These are phyloP conservation scores for Chlorella variabilis DNA, from an alignment of 163 green algal species.

Conservation along the genomic window DNA sequence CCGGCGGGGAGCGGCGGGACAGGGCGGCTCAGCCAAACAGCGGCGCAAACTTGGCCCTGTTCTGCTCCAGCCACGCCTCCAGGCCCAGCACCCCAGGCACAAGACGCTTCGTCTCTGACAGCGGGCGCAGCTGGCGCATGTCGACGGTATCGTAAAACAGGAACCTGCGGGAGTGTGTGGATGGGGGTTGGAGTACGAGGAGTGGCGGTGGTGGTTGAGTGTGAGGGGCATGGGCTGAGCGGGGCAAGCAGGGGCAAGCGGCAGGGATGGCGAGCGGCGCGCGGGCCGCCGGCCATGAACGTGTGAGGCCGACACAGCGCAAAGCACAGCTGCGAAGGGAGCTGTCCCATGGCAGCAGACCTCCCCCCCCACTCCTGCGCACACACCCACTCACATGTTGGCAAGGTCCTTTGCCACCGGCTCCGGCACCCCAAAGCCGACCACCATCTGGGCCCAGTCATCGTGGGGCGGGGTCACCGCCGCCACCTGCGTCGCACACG, in stretches of 20 bases:
- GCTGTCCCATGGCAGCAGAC: too few species aligned
- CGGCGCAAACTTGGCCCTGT: slow-evolving; percentile 18
- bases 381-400: slow-evolving; percentile 57
- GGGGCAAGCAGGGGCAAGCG: too few species aligned
- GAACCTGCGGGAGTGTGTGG: slow-evolving; percentile 18
- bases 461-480: slow-evolving; percentile 1
- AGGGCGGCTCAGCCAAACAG: slow-evolving; percentile 27
- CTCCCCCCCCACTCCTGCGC: too few species aligned
- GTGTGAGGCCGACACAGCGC: too few species aligned
- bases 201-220: background rate
- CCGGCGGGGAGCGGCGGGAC: too few species aligned
- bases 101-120: slow-evolving; percentile 8
- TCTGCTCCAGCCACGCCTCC: slow-evolving; percentile 19
- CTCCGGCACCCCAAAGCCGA: slow-evolving; percentile 38
- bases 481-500: background rate
- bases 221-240: too few species aligned
- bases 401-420: slow-evolving; percentile 54
- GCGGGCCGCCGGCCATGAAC: too few species aligned
- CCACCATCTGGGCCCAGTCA: slow-evolving; percentile 22
- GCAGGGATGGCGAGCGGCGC: too few species aligned
- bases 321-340: too few species aligned
- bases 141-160: slow-evolving; percentile 31
- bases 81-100: slow-evolving; percentile 5
- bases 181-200: background rate
- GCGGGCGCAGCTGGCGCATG: slow-evolving; percentile 19